Base-by-base conservation (phyloP, 345 rosid species). In the Zanthoxylum bungeanum region DNA sequence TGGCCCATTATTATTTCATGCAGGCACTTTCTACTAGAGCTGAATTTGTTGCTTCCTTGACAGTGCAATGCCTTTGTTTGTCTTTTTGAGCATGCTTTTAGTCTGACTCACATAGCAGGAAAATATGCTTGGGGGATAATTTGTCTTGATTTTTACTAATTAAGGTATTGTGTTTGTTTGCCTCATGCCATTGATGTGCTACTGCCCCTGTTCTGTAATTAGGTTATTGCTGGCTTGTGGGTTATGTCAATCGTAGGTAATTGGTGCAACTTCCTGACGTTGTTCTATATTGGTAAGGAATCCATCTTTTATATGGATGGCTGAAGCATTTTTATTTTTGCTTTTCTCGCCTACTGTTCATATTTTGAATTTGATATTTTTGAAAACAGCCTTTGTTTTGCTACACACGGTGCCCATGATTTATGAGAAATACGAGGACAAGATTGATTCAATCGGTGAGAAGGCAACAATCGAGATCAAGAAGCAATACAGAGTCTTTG, bases 171-270 rank as follows among this genome's bases (percentile, higher is more conserved):
- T 31, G 33, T 25, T 72, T 64, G 10, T 53, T n/a, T 17, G 21
- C 1, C 28, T 55, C n/a, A 33, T 10, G 2, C 2, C 25, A 34
- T 70, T 63, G 37, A 59, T 37, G 11, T 74, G 11, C 9, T 24
- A 8, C 6, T 25, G 7, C 36, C 49, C 33, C 70, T 58, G 17
- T 81, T 51, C 2, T 58, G 52, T 68, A n/a, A n/a, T 75, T 80
- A 96, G 98, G 97, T 84, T 34, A 67, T 91, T 75, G 83, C 83
- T 55, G 94, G 94, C n/a, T 64, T 96, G 66, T 93, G 97, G 98
- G 69, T 86, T 70, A 51, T 91, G 51, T 93, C 98, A 7, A 27
- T 84, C 47, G 75, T 87, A 25, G 98, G 99, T 24, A 86, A 84
- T 81, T 88, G 91, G 44, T 87, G 81, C 77, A 89, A 83, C 88